Evolutionary conservation across 768 basidiomycete species (phyloP), one percentile per base, ranked within the genome.

Genomic region (Termitomyces sp.): DNA sequence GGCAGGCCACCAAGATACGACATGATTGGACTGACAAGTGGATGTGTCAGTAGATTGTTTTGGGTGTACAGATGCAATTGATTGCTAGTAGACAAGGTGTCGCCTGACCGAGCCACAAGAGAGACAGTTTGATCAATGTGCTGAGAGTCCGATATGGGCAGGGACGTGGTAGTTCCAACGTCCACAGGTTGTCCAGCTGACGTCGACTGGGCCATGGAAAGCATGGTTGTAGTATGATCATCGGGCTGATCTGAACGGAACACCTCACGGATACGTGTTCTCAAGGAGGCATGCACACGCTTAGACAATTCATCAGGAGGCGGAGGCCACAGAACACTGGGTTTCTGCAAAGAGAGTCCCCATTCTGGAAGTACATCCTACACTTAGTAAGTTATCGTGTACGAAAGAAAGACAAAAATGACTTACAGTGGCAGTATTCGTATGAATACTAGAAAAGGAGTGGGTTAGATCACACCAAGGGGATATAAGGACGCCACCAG

Each of bases 401-500:
- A 45, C 55, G 20, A 52, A 53, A 33, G n/a, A 31, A 15, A 31
- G 18, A 49, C 30, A 37, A 4, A 18, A 20, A 42, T 42, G 44
- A 69, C 79, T 62, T 65, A 91, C 94, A 53, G 94, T 93, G 3
- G 83, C 78, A 2, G 92, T 94, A 69, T 98, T 98, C 41, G 79
- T 75, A 66, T 92, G 82, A 48, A 95, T 81, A 65, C 91, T 93
- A 0, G 93, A 91, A 71, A 98, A 98, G 0, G 92, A 95, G 70
- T 98, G 97, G 0, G 93, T 95, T n/a, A 98, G 73, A 71, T 83
- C 82, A 68, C 80, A 90, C 91, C 96, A 98, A 0, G 97, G 97
- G 30, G 92, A 95, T 62, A 98, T 89, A 42, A 98, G 75, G 18
- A 96, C 78, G 1, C 86, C 94, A 7, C 94, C 97, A 2, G 94